Evolutionary conservation across 257 asterid genomes (phyloP).

Genomic region (Solanum rostratum): DNA sequence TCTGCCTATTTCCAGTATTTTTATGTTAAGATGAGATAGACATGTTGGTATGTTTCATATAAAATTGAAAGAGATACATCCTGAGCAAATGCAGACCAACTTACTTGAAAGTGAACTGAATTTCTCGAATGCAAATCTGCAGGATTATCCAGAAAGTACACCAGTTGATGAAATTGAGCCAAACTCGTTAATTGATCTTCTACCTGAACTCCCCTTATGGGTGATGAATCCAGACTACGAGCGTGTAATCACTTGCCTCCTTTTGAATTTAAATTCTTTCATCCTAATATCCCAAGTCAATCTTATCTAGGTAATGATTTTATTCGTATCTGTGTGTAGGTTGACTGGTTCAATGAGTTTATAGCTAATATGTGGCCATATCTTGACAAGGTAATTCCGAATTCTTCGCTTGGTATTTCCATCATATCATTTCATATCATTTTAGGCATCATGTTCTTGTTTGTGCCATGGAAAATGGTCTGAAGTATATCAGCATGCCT

Average conservation of each 20-base stretch:
- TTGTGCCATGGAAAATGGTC: background rate
- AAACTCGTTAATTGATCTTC: slow-evolving; percentile 30
- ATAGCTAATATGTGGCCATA: slow-evolving; percentile 53
- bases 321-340: slow-evolving; percentile 23
- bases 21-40: background rate
- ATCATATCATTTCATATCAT: background rate
- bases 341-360: slow-evolving; percentile 69
- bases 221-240: slow-evolving; percentile 78
- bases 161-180: slow-evolving; percentile 25
- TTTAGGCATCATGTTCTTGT: background rate
- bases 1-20: background rate
- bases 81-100: background rate
- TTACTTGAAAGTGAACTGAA: background rate
- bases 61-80: background rate
- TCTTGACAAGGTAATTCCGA: slow-evolving; percentile 53
- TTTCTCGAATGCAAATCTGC: slow-evolving; percentile 4
- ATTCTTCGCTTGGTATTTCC: background rate
- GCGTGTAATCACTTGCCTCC: slow-evolving; percentile 26
- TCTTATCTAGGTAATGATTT: background rate
- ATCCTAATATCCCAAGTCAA: background rate
- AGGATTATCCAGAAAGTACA: slow-evolving; percentile 24
- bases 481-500: background rate
- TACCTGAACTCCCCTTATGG: slow-evolving; percentile 69
- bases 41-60: background rate
- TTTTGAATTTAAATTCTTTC: background rate